A percentile compares a stretch with the other conserved stretches of the same genome.
These are phyloP conservation scores for Coriaria nepalensis DNA, from an alignment of 306 rosid species.

Conservation along the genomic window DNA sequence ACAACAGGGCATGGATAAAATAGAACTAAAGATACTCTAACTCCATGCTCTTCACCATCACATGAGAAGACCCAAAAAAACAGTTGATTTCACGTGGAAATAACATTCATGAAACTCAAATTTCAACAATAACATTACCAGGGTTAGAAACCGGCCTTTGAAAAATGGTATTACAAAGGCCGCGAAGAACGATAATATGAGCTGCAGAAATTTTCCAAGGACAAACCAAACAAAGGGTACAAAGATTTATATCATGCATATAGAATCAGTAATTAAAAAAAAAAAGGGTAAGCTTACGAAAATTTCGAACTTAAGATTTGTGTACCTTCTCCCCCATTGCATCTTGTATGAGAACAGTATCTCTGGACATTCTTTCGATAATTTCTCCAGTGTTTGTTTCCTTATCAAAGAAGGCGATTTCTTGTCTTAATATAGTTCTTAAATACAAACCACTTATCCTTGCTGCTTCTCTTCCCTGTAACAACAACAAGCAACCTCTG, in stretches of 20 bases:
- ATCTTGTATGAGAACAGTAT: conserved; percentile 20
- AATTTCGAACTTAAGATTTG: no score
- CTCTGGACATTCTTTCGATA: conserved; percentile 20
- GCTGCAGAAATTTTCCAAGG: conserved; percentile 20
- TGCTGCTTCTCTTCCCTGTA: conserved; percentile 20
- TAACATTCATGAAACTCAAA: no score
- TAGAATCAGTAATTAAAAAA: no score
- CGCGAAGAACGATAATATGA: conserved; percentile 12
- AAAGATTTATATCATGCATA: neutral
- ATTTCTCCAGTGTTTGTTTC: conserved; percentile 22
- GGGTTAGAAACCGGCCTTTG: conserved; percentile 19
- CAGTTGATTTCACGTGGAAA: no score
- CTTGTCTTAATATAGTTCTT: conserved; percentile 18
- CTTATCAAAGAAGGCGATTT: conserved; percentile 17
- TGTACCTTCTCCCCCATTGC: conserved; percentile 25
- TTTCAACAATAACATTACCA: conserved; percentile 11
- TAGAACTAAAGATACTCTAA: no score
- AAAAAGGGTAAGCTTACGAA: neutral
- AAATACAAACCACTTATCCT: conserved; percentile 16
- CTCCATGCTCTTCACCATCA: no score
- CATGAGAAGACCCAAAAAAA: no score
- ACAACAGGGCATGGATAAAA: no score
- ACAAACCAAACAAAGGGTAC: neutral
- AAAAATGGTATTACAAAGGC: conserved; percentile 18
- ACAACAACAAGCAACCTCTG: conserved; percentile 25